phyloP scores from a whole-genome alignment of 2,329 filamentous ascomycete genomes.

The Fusarium annulatum region DNA sequence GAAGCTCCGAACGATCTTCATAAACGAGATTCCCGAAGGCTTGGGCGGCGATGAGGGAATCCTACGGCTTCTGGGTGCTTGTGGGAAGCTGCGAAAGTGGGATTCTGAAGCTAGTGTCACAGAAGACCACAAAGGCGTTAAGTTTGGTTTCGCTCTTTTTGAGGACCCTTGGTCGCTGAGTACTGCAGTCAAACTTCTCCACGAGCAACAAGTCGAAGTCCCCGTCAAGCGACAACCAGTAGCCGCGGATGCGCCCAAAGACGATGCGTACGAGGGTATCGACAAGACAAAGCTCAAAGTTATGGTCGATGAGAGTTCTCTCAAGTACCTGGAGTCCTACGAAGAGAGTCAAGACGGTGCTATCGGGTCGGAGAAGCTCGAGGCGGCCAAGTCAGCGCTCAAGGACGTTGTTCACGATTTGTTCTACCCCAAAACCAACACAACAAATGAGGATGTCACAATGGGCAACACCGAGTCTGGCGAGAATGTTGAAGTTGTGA shows the following conservation, averaged over 20 bases:
- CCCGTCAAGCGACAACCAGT: constrained; percentile 79
- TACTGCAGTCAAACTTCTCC: constrained; percentile 85
- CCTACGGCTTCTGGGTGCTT: constrained; percentile 80
- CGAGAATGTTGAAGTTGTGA: constrained; percentile 84
- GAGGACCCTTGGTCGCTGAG: constrained; percentile 90
- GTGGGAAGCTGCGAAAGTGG: constrained; percentile 86
- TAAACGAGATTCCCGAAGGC: constrained; percentile 86
- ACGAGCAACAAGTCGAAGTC: constrained; percentile 83
- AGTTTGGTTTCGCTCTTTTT: constrained; percentile 96
- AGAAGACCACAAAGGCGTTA: constrained; percentile 80
- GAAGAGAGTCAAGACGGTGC: constrained; percentile 74
- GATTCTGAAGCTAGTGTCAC: constrained; percentile 73
- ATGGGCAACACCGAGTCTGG: constrained; percentile 76
- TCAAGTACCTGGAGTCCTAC: constrained; percentile 87
- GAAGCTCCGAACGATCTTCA: constrained; percentile 89
- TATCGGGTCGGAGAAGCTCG: constrained; percentile 73
- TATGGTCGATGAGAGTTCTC: constrained; percentile 82
- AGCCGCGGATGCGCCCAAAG: constrained; percentile 55
- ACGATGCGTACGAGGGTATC: constrained; percentile 63
- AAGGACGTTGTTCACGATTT: constrained; percentile 76
- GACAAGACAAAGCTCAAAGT: constrained; percentile 79
- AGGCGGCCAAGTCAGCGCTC: constrained; percentile 75
- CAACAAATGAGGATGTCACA: constrained; percentile 67
- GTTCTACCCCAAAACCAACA: constrained; percentile 70
- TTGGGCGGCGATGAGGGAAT: constrained; percentile 80